phyloP scores from a whole-genome alignment of 2,329 filamentous ascomycete species.

The Arachnomyces sp. region DNA sequence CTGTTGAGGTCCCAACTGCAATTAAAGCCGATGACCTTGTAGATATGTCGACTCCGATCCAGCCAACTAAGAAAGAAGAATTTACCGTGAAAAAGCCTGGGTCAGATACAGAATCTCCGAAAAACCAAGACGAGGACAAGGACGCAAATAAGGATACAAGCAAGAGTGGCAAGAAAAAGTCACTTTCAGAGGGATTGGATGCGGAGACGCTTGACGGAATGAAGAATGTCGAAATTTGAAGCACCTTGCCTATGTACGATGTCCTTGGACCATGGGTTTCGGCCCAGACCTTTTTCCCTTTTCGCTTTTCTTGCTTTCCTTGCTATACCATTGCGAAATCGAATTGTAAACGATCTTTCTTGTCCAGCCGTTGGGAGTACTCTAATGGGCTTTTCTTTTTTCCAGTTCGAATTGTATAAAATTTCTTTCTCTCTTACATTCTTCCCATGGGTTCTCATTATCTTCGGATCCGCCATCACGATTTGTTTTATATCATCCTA shows the following conservation, averaged over 20 bases:
- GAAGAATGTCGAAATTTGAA: slow-evolving; percentile 41
- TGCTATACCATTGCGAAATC: not conserved
- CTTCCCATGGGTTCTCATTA: no score
- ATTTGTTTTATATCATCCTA: not conserved
- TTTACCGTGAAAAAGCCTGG: slow-evolving; percentile 16
- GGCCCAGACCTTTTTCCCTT: slow-evolving; percentile 1
- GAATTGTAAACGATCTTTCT: no score
- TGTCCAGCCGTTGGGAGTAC: no score
- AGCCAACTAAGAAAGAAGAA: slow-evolving; percentile 18
- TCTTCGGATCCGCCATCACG: not conserved
- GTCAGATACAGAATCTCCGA: slow-evolving; percentile 11
- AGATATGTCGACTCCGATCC: slow-evolving; percentile 32
- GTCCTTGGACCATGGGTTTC: not conserved
- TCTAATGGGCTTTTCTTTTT: no score
- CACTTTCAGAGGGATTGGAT: slow-evolving; percentile 20
- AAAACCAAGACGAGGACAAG: slow-evolving; percentile 16
- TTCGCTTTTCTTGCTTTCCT: slow-evolving; percentile 3
- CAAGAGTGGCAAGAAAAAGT: slow-evolving; percentile 14
- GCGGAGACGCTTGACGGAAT: slow-evolving; percentile 38
- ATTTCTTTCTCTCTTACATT: no score
- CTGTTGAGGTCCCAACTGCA: slow-evolving; percentile 23
- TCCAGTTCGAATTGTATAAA: no score
- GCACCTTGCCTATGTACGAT: not conserved
- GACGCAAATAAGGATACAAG: slow-evolving; percentile 29
- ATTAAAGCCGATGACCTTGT: slow-evolving; percentile 31